These are phyloP conservation scores for Cardiospermum halicacabum DNA, from an alignment of 345 rosid species.

Conservation along the genomic window DNA sequence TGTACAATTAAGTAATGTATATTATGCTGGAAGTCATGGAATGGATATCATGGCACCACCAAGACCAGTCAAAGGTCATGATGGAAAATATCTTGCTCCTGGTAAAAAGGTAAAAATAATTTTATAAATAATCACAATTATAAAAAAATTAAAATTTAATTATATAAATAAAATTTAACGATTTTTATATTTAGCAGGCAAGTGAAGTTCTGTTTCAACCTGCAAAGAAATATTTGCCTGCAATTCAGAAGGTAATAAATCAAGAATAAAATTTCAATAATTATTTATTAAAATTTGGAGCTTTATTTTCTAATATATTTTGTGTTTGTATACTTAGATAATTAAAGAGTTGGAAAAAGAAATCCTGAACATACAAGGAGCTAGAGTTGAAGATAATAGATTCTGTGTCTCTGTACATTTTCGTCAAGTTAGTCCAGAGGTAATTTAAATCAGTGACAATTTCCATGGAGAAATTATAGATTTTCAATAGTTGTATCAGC, in stretches of 20 bases:
- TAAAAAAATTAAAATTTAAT: no score
- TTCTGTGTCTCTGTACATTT: constrained; percentile 46
- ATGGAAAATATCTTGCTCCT: background rate
- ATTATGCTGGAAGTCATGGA: constrained; percentile 51
- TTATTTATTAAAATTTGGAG: background rate
- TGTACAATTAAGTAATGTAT: constrained; percentile 31
- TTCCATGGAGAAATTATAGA: no score
- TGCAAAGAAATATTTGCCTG: constrained; percentile 34
- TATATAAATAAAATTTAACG: no score
- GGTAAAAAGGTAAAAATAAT: constrained; percentile 23
- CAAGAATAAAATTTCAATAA: no score
- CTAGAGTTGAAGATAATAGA: constrained; percentile 34
- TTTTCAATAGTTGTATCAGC: no score
- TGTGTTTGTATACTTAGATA: constrained; percentile 16
- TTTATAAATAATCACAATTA: no score
- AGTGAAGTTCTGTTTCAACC: constrained; percentile 33
- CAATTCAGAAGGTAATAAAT: constrained; percentile 31
- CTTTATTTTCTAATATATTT: background rate
- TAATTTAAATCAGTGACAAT: background rate
- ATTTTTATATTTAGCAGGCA: constrained; percentile 16
- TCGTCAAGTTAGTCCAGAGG: constrained; percentile 26
- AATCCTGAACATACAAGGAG: constrained; percentile 26
- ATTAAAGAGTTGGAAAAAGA: constrained; percentile 21
- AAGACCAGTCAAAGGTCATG: constrained; percentile 13
- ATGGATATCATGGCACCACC: constrained; percentile 38